Evolutionary conservation across 768 basidiomycete species (phyloP), one percentile per base, ranked within the genome.

Genomic region (Boletus eberwhitei): DNA sequence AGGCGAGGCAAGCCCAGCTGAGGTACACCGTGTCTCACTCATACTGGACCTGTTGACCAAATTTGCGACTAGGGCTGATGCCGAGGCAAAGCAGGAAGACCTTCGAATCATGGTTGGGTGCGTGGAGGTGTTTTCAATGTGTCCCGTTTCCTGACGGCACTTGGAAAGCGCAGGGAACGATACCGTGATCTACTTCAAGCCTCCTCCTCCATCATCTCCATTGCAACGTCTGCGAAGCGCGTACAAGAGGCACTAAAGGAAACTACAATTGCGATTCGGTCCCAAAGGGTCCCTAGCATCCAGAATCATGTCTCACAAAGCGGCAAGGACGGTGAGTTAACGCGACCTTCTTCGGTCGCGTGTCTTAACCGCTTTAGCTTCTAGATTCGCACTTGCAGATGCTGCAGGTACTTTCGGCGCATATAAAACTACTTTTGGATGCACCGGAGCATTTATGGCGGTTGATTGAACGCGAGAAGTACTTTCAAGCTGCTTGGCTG

Each of bases 401-500:
- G 13, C 64, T 93, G 39, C 91, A 92, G 61, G 72, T 84, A 8
- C 79, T 94, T 17, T 88, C 93, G 26, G 91, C 92, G 1, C 92
- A 96, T 65, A 78, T 97, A 64, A 96, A 95, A 68, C 73, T 97
- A n/a, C 78, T 97, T 17, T 73, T 97, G 7, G 94, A 97, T 71
- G 87, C 91, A 9, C 93, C 94, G 8, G 94, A 97, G 68, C 86
- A 93, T 71, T 71, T 97, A 21, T 97, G 94, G 89, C 80, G 89
- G 4, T 77, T 94, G 50, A 82, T 96, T 53, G 90, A 95, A 63
- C 77, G 82, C 48, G 87, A 88, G 64, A 79, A 82, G 52, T 93
- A 88, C 62, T 79, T 93, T 29, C 78, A 87, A 34, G 94, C 94
- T 7, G 86, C 91, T 14, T 95, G 89, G 88, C 71, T 96, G 44